Evolutionary conservation across 2,329 filamentous ascomycete species (phyloP).

Genomic region (Aspergillus sp.): DNA sequence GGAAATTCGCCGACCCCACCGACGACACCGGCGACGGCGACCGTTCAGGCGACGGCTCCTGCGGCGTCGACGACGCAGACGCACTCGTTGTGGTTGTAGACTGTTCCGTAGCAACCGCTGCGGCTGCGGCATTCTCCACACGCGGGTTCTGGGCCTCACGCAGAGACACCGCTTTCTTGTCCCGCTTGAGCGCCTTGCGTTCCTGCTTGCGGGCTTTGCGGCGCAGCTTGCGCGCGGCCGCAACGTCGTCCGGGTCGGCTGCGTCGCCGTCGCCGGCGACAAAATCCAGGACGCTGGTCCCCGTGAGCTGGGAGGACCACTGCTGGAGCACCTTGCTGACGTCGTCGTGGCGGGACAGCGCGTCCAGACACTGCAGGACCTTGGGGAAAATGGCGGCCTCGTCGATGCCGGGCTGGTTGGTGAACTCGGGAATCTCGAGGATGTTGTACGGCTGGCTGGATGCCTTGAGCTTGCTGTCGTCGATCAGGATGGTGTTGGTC

Average conservation of each 20-base stretch:
- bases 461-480: conserved; percentile 80
- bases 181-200: conserved; percentile 21
- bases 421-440: conserved; percentile 76
- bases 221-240: conserved; percentile 16
- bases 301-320: conserved; percentile 26
- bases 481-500: conserved; percentile 82
- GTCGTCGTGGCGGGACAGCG: conserved; percentile 48
- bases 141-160: not conserved
- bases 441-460: conserved; percentile 80
- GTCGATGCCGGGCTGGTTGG: conserved; percentile 38
- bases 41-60: not conserved
- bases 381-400: conserved; percentile 47
- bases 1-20: conserved; percentile 18
- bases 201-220: conserved; percentile 16
- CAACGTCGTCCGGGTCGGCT: conserved; percentile 1
- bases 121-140: conserved; percentile 2
- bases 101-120: not conserved
- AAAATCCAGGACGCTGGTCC: conserved; percentile 9
- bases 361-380: conserved; percentile 53
- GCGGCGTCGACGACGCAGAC: not conserved
- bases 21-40: conserved; percentile 19
- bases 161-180: conserved; percentile 11
- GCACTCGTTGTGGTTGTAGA: not conserved
- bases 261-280: conserved; percentile 3
- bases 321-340: conserved; percentile 42